A percentile compares a stretch with the other conserved stretches of the same genome.
phyloP scores from a whole-genome alignment of 805 yeast genomes.

The Saccharomycopsis synnaedendra region DNA sequence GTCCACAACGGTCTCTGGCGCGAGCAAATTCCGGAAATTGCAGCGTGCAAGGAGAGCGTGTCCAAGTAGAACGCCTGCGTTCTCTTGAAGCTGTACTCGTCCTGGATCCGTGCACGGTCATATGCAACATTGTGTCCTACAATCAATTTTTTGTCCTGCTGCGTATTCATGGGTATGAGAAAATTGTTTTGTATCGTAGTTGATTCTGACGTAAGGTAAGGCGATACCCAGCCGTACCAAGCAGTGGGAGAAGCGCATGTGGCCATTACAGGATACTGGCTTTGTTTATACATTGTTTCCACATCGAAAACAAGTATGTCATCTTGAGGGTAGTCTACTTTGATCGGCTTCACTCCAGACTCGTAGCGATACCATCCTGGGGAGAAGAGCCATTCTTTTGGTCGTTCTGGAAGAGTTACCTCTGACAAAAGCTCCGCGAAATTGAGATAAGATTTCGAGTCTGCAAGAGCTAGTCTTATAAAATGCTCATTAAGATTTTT shows the following conservation, averaged over 20 bases:
- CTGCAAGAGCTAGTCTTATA: slow-evolving; percentile 47
- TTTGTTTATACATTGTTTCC: slow-evolving; percentile 69
- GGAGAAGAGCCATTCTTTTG: slow-evolving; percentile 41
- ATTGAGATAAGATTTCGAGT: slow-evolving; percentile 48
- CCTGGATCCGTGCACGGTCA: slow-evolving; percentile 77
- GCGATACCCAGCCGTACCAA: slow-evolving; percentile 95
- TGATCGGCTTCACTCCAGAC: slow-evolving; percentile 30
- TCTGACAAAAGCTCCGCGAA: slow-evolving; percentile 35
- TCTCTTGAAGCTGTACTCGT: slow-evolving; percentile 62
- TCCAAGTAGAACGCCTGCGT: slow-evolving; percentile 76
- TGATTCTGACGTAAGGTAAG: slow-evolving; percentile 33
- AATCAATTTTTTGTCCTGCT: slow-evolving; percentile 36
- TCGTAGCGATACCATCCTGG: slow-evolving; percentile 81
- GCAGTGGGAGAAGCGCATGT: slow-evolving; percentile 66
- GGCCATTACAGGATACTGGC: slow-evolving; percentile 71
- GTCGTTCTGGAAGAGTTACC: slow-evolving; percentile 29
- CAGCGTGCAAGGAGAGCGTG: slow-evolving; percentile 87
- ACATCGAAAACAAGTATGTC: slow-evolving; percentile 76
- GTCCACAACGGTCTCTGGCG: slow-evolving; percentile 77
- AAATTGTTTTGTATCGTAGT: slow-evolving; percentile 34
- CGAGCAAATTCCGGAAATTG: slow-evolving; percentile 86
- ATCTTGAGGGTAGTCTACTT: slow-evolving; percentile 62
- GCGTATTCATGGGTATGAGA: slow-evolving; percentile 63
- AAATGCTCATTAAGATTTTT: slow-evolving; percentile 75
- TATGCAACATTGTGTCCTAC: slow-evolving; percentile 88